These are phyloP conservation scores for Fusarium beomiforme DNA, from an alignment of 2,329 filamentous ascomycete genomes.

Conservation along the genomic window DNA sequence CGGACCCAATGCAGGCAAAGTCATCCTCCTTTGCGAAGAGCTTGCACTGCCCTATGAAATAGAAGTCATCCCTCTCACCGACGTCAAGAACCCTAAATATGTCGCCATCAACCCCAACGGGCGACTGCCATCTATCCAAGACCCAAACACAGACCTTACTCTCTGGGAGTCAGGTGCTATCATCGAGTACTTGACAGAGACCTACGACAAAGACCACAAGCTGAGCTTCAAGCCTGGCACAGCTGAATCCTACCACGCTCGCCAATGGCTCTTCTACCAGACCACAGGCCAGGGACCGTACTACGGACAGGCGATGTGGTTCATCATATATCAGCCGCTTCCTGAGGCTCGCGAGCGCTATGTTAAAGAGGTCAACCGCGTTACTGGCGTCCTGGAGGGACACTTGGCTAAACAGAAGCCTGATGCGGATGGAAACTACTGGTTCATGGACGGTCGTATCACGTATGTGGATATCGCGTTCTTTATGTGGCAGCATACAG, in stretches of 20 bases:
- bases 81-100: not conserved
- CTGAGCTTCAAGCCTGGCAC: not conserved
- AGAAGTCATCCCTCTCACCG: not conserved
- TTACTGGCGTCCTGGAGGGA: accelerated
- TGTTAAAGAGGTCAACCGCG: not conserved
- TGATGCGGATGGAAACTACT: not conserved
- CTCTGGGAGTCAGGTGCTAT: not conserved
- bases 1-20: not conserved
- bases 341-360: not conserved
- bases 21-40: not conserved
- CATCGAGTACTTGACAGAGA: not conserved
- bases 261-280: not conserved
- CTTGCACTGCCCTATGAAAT: not conserved
- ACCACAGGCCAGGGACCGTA: not conserved
- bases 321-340: not conserved
- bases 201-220: not conserved
- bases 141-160: not conserved
- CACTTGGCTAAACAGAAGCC: not conserved
- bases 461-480: not conserved
- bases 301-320: not conserved
- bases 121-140: not conserved
- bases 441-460: not conserved
- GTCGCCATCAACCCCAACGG: not conserved
- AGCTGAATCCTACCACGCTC: not conserved
- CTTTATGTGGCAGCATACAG: not conserved